Conservation (phyloP, 2,329 filamentous ascomycete genomes). For the Aspergillus sp. region DNA sequence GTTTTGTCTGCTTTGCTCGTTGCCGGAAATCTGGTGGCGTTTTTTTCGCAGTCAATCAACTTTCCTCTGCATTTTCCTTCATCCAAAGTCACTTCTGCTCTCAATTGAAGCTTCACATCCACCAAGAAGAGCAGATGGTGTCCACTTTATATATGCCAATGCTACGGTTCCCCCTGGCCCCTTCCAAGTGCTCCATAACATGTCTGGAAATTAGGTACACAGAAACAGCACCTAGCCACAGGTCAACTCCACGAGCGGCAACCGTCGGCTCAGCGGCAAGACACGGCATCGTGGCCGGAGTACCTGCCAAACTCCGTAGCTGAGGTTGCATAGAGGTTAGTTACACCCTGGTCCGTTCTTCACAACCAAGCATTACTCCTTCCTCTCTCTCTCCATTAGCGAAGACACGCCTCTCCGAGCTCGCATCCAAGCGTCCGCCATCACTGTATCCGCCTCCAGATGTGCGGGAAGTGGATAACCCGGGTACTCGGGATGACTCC, state of each 20-base stretch:
- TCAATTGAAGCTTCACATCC: background rate
- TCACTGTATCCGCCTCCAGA: background rate
- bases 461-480: background rate
- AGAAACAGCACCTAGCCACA: background rate
- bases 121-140: background rate
- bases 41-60: background rate
- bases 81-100: background rate
- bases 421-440: background rate
- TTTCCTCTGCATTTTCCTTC: background rate
- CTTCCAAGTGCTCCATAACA: background rate
- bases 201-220: background rate
- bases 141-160: slow-evolving; percentile 2
- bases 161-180: background rate
- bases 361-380: background rate
- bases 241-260: slow-evolving; percentile 5
- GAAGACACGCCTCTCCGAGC: background rate
- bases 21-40: background rate
- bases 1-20: background rate
- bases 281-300: slow-evolving; percentile 3
- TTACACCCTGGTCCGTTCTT: background rate
- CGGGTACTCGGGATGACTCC: background rate
- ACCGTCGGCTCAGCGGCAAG: slow-evolving; percentile 8
- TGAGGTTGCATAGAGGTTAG: background rate
- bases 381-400: background rate
- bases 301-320: background rate